These are phyloP conservation scores for Lichina pygmaea DNA, from an alignment of 495 filamentous ascomycete genomes.

Conservation along the genomic window DNA sequence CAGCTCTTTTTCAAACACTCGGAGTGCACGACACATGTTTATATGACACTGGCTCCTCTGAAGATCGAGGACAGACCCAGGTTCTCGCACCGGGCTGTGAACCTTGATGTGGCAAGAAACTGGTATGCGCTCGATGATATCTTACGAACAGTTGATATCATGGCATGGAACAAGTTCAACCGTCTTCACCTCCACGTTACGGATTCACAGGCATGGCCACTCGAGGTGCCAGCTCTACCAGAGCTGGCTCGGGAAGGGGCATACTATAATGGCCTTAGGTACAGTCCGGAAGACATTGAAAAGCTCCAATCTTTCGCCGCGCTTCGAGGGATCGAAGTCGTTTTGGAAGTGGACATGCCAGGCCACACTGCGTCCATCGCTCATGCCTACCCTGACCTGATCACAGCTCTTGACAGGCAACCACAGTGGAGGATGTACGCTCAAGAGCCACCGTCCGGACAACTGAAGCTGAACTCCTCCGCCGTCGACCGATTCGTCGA, in stretches of 20 bases:
- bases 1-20: constrained; percentile 55
- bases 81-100: constrained; percentile 45
- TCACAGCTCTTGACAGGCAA: constrained; percentile 38
- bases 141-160: constrained; percentile 39
- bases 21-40: constrained; percentile 18
- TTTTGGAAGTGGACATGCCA: constrained; percentile 60
- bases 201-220: constrained; percentile 62
- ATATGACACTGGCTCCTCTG: constrained; percentile 39
- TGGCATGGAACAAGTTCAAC: constrained; percentile 57
- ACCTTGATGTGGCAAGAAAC: constrained; percentile 43
- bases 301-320: constrained; percentile 37
- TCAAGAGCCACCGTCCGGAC: constrained; percentile 50
- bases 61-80: constrained; percentile 35
- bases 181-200: constrained; percentile 52
- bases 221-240: constrained; percentile 48
- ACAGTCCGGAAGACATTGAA: constrained; percentile 33
- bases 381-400: constrained; percentile 39
- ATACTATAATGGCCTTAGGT: constrained; percentile 30
- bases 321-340: constrained; percentile 39
- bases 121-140: constrained; percentile 36
- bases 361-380: constrained; percentile 45
- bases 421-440: constrained; percentile 40
- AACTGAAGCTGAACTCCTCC: constrained; percentile 41
- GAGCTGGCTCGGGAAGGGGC: constrained; percentile 40
- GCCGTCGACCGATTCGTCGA: constrained; percentile 38